Evolutionary conservation across 164 flowering plant genomes (phyloP), one percentile per base, ranked within the genome.

Genomic region (Berberis thunbergii): DNA sequence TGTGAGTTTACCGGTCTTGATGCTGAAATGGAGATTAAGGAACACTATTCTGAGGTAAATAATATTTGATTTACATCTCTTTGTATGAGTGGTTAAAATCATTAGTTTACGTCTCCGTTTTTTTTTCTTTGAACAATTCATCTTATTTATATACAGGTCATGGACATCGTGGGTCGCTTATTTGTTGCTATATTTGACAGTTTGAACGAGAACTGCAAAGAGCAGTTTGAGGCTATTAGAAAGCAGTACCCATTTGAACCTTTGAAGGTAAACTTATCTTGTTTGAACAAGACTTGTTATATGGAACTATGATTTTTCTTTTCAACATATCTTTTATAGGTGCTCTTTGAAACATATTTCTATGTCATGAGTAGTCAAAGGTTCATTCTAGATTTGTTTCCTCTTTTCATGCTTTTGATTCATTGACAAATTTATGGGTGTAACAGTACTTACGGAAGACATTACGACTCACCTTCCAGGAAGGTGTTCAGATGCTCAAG

Each of bases 1-100:
- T 95, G 97, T 77, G 99, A 95, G 57, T 95, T 95, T 67, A 85
- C 81, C 1, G 97, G 99, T 61, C 96, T 95, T 79, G 99, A 91
- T 79, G 83, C 83, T 65, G 99, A 95, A 75, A 89, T 91, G 99
- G 96, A 86, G 77, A 95, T 95, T 11, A 77, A 86, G 58, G 83
- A 84, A 57, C 95, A 91, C 69, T 95, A 91, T 66, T 80, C 74
- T 67, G 99, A 95, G 97, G 99, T 91, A 77, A 6, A 7, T 1
- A 4, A 6, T 52, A 13, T 9, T 9, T 4, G 4, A 62, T 7
- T 7, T 57, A 11, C 41, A 6, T 57, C 6, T 40, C 39, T 48
- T 1, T 54, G 11, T 58, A 41, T 41, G 38, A 4, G 13, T 4
- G 41, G 6, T 4, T 54, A 5, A 6, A 54, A 41, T 54, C 5